phyloP scores from a whole-genome alignment of 108 stramenopile genomes.

The Discostella stelligeroides region DNA sequence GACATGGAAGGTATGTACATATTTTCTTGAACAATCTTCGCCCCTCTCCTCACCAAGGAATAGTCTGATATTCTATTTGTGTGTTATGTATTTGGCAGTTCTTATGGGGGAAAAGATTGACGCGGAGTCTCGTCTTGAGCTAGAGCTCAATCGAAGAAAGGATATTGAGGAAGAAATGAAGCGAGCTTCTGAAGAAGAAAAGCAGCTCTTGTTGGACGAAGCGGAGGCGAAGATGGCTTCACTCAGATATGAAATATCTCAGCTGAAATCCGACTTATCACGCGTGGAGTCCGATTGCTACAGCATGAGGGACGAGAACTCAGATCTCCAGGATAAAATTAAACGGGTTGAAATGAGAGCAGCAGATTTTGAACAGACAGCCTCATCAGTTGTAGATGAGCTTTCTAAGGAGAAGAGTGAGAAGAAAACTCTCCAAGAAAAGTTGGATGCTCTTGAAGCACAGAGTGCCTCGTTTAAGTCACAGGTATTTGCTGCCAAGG shows the following conservation, averaged over 20 bases:
- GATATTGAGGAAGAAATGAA: slow-evolving; percentile 49
- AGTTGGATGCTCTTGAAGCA: slow-evolving; percentile 28
- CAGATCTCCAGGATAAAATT: slow-evolving; percentile 59
- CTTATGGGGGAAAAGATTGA: slow-evolving; percentile 56
- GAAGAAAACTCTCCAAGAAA: slow-evolving; percentile 27
- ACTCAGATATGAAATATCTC: slow-evolving; percentile 46
- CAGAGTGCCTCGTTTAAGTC: slow-evolving; percentile 36
- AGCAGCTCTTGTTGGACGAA: slow-evolving; percentile 64
- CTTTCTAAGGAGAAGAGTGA: slow-evolving; percentile 22
- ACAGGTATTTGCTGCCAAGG: slow-evolving; percentile 46
- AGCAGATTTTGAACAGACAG: slow-evolving; percentile 19
- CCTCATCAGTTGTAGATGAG: slow-evolving; percentile 45
- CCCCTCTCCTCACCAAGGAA: background rate
- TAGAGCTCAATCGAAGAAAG: slow-evolving; percentile 46
- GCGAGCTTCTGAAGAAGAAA: slow-evolving; percentile 71
- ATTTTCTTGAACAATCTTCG: background rate
- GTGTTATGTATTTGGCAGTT: background rate
- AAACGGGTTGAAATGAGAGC: slow-evolving; percentile 39
- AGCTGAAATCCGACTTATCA: slow-evolving; percentile 47
- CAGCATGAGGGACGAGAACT: slow-evolving; percentile 51
- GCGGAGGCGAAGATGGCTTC: slow-evolving; percentile 62
- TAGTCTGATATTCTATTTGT: too few relatives aligned
- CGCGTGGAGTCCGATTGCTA: slow-evolving; percentile 71
- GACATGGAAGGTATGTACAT: slow-evolving; percentile 38
- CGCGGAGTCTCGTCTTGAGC: slow-evolving; percentile 46